These are phyloP conservation scores for Chlorella sorokiniana DNA, from an alignment of 139 green algal genomes.

Conservation along the genomic window DNA sequence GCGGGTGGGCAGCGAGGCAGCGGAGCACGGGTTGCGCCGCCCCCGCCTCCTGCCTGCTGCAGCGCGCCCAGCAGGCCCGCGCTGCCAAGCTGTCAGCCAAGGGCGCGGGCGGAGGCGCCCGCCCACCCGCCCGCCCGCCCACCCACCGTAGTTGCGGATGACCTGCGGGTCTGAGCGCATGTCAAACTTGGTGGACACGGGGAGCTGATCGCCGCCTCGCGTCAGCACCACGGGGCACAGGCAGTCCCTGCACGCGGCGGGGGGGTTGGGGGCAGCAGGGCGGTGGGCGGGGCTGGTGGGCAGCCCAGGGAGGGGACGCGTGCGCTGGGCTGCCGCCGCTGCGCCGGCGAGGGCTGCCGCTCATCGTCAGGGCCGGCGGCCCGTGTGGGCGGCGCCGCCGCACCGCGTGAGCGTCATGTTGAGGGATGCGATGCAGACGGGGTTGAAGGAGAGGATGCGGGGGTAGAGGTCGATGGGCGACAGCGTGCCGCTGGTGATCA, in stretches of 20 bases:
- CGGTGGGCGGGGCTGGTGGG: not conserved
- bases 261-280: not conserved
- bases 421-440: slow-evolving; percentile 84
- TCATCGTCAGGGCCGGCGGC: not conserved
- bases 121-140: not conserved
- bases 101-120: not conserved
- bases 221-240: slow-evolving; percentile 97
- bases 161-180: slow-evolving; percentile 79
- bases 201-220: slow-evolving; percentile 87
- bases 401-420: slow-evolving; percentile 93
- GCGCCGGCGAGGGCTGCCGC: not conserved
- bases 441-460: slow-evolving; percentile 95
- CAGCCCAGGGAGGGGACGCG: not conserved
- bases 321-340: too few relatives aligned
- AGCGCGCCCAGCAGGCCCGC: too few relatives aligned
- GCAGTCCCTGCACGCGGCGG: slow-evolving; percentile 75
- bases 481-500: slow-evolving; percentile 98
- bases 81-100: too few relatives aligned
- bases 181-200: slow-evolving; percentile 93
- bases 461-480: slow-evolving; percentile 97
- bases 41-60: too few relatives aligned
- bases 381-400: not conserved
- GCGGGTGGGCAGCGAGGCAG: not conserved
- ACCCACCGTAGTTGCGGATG: slow-evolving; percentile 86
- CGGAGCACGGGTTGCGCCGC: not conserved